Evolutionary conservation across 2,329 filamentous ascomycete genomes (phyloP), one percentile per base, ranked within the genome.

Genomic region (Botryotinia narcissicola): DNA sequence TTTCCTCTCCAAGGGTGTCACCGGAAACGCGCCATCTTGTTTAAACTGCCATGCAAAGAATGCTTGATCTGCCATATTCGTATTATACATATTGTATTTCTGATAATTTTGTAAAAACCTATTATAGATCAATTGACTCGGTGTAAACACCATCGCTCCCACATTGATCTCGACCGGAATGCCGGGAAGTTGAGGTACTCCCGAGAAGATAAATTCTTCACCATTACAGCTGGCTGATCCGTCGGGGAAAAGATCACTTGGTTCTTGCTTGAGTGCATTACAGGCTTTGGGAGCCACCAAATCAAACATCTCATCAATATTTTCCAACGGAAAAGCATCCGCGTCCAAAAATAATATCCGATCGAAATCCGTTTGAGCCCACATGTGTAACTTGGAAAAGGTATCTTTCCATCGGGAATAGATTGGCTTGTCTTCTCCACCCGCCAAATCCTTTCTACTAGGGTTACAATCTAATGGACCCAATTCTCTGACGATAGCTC

Each of bases 301-400:
- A 5, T 74, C 57, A 51, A 76, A 75, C 57, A 76, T 76, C 29
- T 71, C 72, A 29, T 76, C 75, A 37, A 74, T 70, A 35, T 76
- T 76, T 20, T 42, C 54, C 8, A 76, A 42, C 1, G 75, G 75
- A 40, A 76, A 76, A 7, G 75, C 75, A 61, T 76, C 75, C 5
- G 74, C 72, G 25, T 75, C 74, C 1, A 76, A 29, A 22, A 75
- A 75, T 0, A 73, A 32, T 7, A 75, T 60, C 7, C 73, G 54
- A 29, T 74, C 46, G 63, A 73, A 76, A 48, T 76, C 75, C 1
- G 71, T 68, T 22, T 74, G 71, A 4, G 70, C 74, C 75, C 75
- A 76, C 42, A 76, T 59, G 42, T 76, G 69, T 16, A 76, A 61
- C 66, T 76, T 76, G 4, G 75, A 75, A 22, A 76, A 71, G 3